Conservation (phyloP, 1,139 yeast species). For the Yarrowia galli region DNA sequence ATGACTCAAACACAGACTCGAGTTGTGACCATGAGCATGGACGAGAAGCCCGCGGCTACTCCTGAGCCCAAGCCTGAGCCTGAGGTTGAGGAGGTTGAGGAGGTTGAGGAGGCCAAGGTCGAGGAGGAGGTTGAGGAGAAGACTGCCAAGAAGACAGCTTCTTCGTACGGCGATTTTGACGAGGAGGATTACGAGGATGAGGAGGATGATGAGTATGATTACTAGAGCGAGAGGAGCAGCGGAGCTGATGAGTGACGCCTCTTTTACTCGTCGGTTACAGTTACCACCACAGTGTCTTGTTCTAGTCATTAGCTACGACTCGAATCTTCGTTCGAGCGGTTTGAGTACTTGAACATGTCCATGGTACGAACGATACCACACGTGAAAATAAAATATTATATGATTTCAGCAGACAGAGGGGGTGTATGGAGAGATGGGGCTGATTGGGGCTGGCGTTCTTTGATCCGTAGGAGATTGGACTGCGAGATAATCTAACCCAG, state of each 20-base stretch:
- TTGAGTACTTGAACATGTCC: background rate
- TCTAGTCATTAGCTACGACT: too few relatives aligned
- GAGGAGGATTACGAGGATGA: slow-evolving; percentile 41
- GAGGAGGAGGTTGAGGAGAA: background rate
- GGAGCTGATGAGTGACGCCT: too few relatives aligned
- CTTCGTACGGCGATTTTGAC: slow-evolving; percentile 39
- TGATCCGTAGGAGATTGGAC: too few relatives aligned
- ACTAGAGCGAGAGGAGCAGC: background rate
- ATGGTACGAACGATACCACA: slow-evolving; percentile 1
- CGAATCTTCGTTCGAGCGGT: too few relatives aligned
- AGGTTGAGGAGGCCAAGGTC: background rate
- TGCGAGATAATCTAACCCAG: too few relatives aligned
- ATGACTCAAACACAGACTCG: slow-evolving; percentile 40
- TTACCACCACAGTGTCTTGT: too few relatives aligned
- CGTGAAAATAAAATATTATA: background rate
- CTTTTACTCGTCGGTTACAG: too few relatives aligned
- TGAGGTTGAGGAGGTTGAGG: background rate
- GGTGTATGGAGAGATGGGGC: too few relatives aligned
- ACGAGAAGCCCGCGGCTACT: slow-evolving; percentile 2
- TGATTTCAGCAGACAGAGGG: too few relatives aligned
- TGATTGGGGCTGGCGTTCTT: too few relatives aligned
- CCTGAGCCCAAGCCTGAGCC: background rate
- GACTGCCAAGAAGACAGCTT: slow-evolving; percentile 17
- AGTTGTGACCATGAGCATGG: slow-evolving; percentile 38
- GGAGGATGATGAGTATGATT: slow-evolving; percentile 37